Conservation (phyloP, 257 asterid species). For the Primulina huaijiensis region DNA sequence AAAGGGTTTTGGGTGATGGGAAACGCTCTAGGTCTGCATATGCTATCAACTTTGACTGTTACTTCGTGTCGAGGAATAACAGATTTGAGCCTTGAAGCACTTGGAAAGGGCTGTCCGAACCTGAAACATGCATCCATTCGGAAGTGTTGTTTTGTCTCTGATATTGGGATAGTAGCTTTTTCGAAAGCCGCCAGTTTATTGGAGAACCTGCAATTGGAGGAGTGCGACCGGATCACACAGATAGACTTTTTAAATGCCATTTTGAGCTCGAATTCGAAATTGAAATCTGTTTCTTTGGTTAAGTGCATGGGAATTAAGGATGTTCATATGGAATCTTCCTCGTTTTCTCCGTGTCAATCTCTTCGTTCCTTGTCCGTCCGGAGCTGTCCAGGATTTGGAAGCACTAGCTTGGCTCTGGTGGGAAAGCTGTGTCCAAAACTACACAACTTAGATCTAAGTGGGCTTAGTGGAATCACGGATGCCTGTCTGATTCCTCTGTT, state of each 20-base stretch:
- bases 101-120: conserved; percentile 62
- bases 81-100: conserved; percentile 66
- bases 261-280: conserved; percentile 54
- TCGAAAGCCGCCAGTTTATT: conserved; percentile 56
- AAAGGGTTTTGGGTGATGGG: conserved; percentile 98
- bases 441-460: conserved; percentile 72
- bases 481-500: conserved; percentile 67
- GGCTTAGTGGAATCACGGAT: conserved; percentile 69
- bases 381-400: conserved; percentile 79
- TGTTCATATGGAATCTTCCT: conserved; percentile 33
- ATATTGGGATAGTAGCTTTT: conserved; percentile 67
- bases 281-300: conserved; percentile 65
- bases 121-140: conserved; percentile 64
- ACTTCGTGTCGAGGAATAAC: conserved; percentile 65
- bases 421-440: conserved; percentile 82
- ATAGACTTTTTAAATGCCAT: conserved; percentile 57
- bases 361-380: conserved; percentile 67
- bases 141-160: conserved; percentile 69
- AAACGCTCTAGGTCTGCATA: conserved; percentile 58
- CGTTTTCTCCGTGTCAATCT: conserved; percentile 63
- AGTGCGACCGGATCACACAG: conserved; percentile 79
- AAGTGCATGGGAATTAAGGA: conserved; percentile 82
- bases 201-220: conserved; percentile 74
- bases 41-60: conserved; percentile 53
- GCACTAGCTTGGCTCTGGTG: conserved; percentile 64